These are phyloP conservation scores for Fragaria vesca DNA, from an alignment of 306 rosid genomes.

Conservation along the genomic window DNA sequence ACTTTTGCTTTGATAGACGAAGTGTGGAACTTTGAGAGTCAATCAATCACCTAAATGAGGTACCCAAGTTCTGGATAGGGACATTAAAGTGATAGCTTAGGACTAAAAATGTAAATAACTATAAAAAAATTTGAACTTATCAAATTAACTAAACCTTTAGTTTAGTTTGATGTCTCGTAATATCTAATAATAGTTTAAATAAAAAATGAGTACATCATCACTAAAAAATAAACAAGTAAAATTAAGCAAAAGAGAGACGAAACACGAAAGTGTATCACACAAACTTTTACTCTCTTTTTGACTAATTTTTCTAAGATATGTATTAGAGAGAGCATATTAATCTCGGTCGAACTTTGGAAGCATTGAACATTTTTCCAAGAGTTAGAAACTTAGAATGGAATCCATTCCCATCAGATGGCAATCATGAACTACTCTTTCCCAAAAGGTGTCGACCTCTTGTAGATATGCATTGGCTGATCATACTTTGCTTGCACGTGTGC, in stretches of 20 bases:
- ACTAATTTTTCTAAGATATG: neutral
- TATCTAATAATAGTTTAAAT: no score
- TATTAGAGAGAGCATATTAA: neutral
- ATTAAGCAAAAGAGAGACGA: neutral
- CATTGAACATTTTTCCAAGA: neutral
- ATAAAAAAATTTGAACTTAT: no score
- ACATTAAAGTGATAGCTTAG: no score
- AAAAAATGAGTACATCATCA: no score
- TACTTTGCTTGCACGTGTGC: conserved; percentile 37
- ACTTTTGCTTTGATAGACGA: no score
- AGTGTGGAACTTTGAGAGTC: no score
- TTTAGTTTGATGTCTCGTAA: no score
- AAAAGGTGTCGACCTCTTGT: neutral
- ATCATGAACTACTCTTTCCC: neutral
- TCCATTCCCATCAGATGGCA: conserved; percentile 20
- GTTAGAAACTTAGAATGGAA: neutral
- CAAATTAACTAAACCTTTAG: no score
- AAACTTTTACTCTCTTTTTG: neutral
- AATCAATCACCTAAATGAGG: no score
- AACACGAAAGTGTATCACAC: neutral
- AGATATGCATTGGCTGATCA: conserved; percentile 20
- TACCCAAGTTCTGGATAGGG: no score
- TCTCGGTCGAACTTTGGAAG: neutral
- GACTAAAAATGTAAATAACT: no score
- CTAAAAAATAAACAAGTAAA: no score